Base-by-base conservation (phyloP, 2,329 filamentous ascomycete species). In the Arthrobotrys megalospora region DNA sequence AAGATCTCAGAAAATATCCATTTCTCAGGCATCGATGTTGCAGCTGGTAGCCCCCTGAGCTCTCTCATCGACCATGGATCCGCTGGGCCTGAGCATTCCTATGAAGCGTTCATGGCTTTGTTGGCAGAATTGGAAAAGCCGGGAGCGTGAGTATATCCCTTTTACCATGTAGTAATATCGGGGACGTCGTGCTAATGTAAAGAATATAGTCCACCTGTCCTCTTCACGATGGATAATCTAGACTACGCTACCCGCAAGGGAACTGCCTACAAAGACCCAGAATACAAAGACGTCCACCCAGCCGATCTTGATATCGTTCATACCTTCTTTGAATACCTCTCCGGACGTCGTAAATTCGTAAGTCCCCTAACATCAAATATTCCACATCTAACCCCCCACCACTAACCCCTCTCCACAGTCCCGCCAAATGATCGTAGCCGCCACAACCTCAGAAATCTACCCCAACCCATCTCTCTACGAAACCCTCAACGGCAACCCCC, bases 261-360 rank as follows among this genome's bases (percentile, higher is more conserved):
- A 47, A 93, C 91, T 80, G 89, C 89, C 52, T 99, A 98, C 86
- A 89, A 91, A 80, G 89, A 89, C 80, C 86, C 91, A 1, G 87
- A 91, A 24, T 92, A 89, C 82, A 88, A 93, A 79, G 87, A 87
- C 12, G 91, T 99, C 80, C 96, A 99, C 86, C 88, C 94, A 32
- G 93, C 97, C 85, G 92, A 98, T 82, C 88, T 99, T 34, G 87
- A 89, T 24, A 87, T 97, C 21, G 87, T 97, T 65, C 88, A 90
- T 70, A 88, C 92, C 80, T 97, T 97, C 84, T 85, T 92, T 77
- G 90, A 92, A 64, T 88, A 92, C 71, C 87, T 98, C 32, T 88
- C 88, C 32, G 91, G 91, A 73, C 85, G 84, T 83, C 85, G 84
- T 36, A 80, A 81, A 19, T 86, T 91, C 55, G 85, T 87, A 28